Evolutionary conservation across 495 filamentous ascomycete species (phyloP).

Genomic region (Hypoxylon intermedium): DNA sequence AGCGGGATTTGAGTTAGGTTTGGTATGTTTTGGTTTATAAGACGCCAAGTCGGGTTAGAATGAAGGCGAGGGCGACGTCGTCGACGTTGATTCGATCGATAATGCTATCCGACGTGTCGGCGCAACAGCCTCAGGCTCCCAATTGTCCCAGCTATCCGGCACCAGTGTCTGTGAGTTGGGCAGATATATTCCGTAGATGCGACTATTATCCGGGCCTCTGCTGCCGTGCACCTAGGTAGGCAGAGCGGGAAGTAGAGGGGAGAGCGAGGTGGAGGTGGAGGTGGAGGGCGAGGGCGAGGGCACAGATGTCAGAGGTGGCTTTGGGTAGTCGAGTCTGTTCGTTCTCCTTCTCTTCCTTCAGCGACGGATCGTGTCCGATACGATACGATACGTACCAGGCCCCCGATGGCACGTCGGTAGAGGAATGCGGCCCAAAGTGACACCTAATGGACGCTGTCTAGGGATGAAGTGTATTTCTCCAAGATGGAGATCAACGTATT

Average conservation of each 20-base stretch:
- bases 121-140: slow-evolving; percentile 8
- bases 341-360: background rate
- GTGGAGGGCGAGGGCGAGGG: too few relatives aligned
- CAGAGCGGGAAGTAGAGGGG: too few relatives aligned
- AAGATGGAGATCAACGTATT: slow-evolving; percentile 15
- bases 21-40: too few relatives aligned
- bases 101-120: slow-evolving; percentile 18
- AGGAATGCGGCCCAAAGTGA: slow-evolving; percentile 29
- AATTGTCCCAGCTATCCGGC: slow-evolving; percentile 15
- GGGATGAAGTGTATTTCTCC: slow-evolving; percentile 16
- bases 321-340: background rate
- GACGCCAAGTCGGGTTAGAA: slow-evolving; percentile 1
- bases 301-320: background rate
- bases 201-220: slow-evolving; percentile 16
- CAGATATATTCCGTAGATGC: too few relatives aligned
- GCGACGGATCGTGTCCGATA: too few relatives aligned
- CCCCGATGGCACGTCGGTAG: slow-evolving; percentile 2
- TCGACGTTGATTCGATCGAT: background rate
- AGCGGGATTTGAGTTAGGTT: slow-evolving; percentile 9
- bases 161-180: slow-evolving; percentile 9
- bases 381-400: slow-evolving; percentile 18
- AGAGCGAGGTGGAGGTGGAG: too few relatives aligned
- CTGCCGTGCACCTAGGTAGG: background rate
- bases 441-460: slow-evolving; percentile 13
- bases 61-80: background rate